Percentiles rank a stretch among this genome's conserved stretches.
These are phyloP conservation scores for Vaccinium macrocarpon DNA, from an alignment of 148 eudicot genomes.

Conservation along the genomic window DNA sequence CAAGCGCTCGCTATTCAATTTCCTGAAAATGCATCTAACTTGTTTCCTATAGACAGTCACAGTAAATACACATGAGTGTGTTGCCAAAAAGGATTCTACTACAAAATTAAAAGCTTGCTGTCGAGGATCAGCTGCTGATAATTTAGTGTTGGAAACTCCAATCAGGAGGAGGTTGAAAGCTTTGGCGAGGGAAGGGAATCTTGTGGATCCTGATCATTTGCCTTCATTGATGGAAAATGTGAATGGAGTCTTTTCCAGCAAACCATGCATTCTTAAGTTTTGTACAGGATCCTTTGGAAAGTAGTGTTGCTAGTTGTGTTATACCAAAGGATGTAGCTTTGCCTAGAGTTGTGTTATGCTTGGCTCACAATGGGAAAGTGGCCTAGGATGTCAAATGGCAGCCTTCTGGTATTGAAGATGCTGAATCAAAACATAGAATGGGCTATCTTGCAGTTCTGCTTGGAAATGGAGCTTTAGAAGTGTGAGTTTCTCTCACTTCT, in stretches of 20 bases:
- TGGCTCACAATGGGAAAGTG: conserved; percentile 95
- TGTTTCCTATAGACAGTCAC: conserved; percentile 23
- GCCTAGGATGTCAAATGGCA: conserved; percentile 97
- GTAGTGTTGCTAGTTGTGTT: conserved; percentile 22
- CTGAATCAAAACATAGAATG: conserved; percentile 52
- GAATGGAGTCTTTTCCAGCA: conserved; percentile 19
- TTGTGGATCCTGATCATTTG: conserved; percentile 15
- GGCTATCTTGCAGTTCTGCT: conserved; percentile 97
- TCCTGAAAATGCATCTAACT: conserved; percentile 27
- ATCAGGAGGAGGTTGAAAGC: conserved; percentile 21
- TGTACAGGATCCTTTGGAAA: conserved; percentile 27
- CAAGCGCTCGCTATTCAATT: conserved; percentile 33
- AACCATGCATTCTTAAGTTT: conserved; percentile 9
- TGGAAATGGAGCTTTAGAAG: conserved; percentile 92
- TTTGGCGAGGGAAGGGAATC: conserved; percentile 20
- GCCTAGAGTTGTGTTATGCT: conserved; percentile 75
- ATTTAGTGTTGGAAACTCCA: conserved; percentile 12
- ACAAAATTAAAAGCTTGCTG: conserved; percentile 16
- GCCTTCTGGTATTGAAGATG: conserved; percentile 38
- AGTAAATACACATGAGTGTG: conserved; percentile 15
- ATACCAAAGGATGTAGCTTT: conserved; percentile 45
- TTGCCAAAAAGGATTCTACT: conserved; percentile 17
- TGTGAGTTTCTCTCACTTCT: conserved; percentile 48
- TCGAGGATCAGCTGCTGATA: conserved; percentile 16
- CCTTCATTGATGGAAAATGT: conserved; percentile 23